phyloP scores from a whole-genome alignment of 2,329 filamentous ascomycete species.

The Diplocarpon mali region DNA sequence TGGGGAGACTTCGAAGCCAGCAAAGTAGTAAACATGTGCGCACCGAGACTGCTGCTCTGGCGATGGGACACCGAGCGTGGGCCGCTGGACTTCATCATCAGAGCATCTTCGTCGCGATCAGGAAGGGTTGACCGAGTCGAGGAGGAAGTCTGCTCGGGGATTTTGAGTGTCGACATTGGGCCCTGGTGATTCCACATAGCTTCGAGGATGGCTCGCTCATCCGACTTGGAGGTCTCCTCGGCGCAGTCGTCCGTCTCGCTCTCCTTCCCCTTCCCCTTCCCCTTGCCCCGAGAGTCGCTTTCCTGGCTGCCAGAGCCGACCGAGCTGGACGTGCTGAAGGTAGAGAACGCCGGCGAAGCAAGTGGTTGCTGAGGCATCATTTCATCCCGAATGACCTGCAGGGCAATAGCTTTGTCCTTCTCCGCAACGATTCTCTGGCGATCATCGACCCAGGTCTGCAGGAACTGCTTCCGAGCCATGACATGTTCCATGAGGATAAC shows the following conservation, averaged over 20 bases:
- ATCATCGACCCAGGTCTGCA: neutral
- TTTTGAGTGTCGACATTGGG: neutral
- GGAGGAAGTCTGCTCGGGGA: neutral
- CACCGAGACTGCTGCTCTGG: neutral
- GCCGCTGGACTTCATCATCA: neutral
- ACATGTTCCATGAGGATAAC: neutral
- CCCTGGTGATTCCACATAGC: slow-evolving; percentile 3
- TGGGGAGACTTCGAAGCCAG: neutral
- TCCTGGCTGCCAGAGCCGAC: neutral
- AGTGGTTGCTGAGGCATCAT: neutral
- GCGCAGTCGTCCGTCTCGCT: neutral
- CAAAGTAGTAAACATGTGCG: neutral
- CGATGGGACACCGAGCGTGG: neutral
- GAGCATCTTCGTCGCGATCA: neutral
- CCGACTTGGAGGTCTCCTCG: neutral
- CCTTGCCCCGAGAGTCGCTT: no score
- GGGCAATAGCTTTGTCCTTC: slow-evolving; percentile 3
- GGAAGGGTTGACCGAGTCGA: neutral
- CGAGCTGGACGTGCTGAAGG: neutral
- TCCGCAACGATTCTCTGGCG: neutral
- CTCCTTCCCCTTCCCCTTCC: neutral
- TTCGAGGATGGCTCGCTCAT: neutral
- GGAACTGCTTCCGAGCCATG: neutral
- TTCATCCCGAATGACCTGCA: slow-evolving; percentile 5
- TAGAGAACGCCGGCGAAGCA: neutral